Conservation (phyloP, 148 eudicot species). For the Limonium bicolor region DNA sequence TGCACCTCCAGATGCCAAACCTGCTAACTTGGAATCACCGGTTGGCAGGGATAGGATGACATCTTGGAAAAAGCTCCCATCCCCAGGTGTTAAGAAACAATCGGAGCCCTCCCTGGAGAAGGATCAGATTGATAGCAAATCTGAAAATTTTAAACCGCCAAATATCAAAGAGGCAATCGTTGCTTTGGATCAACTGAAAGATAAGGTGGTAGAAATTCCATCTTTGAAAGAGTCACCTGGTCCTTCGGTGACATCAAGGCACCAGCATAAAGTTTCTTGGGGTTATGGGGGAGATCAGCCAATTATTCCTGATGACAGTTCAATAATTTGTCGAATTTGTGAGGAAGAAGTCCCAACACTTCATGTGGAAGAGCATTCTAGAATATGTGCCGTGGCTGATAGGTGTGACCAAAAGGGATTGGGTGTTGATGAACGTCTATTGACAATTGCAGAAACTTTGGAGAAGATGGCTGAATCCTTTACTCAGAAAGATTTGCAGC, state of each 20-base stretch:
- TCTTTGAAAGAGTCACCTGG: conserved; percentile 41
- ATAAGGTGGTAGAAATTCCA: conserved; percentile 36
- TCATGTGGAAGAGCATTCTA: conserved; percentile 96
- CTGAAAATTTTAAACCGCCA: conserved; percentile 21
- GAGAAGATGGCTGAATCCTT: conserved; percentile 74
- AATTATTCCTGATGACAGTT: conserved; percentile 56
- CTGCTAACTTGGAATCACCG: conserved; percentile 36
- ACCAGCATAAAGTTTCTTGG: conserved; percentile 71
- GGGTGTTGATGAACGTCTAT: conserved; percentile 77
- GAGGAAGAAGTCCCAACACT: conserved; percentile 95
- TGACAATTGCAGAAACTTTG: conserved; percentile 75
- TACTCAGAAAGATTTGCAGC: conserved; percentile 61
- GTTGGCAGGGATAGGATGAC: conserved; percentile 60
- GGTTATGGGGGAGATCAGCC: conserved; percentile 82
- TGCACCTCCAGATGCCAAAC: conserved; percentile 22
- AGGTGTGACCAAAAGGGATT: conserved; percentile 94
- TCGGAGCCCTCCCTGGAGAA: conserved; percentile 28
- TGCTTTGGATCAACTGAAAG: conserved; percentile 22
- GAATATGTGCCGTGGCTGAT: conserved; percentile 92
- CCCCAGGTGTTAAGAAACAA: conserved; percentile 49
- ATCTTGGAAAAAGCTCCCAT: conserved; percentile 90
- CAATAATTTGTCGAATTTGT: conserved; percentile 96
- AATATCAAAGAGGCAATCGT: conserved; percentile 15
- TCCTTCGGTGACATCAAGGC: conserved; percentile 39
- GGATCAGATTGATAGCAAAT: conserved; percentile 22